Evolutionary conservation across 768 basidiomycete species (phyloP), one percentile per base, ranked within the genome.

Genomic region (Podaxis mareebaensis): DNA sequence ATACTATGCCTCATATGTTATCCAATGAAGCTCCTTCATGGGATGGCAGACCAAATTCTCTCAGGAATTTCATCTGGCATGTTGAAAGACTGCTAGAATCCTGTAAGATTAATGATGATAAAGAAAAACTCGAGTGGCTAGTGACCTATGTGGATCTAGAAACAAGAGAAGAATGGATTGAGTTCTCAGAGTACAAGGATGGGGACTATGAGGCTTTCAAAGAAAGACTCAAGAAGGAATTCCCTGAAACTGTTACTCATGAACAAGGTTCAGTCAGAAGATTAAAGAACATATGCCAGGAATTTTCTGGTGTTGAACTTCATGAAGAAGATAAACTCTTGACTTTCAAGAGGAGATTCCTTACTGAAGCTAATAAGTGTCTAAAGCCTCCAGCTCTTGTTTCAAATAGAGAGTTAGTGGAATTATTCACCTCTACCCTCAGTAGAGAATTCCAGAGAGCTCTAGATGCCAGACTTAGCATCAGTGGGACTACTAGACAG

Each of bases 371-470:
- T 26, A 10, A 59, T 2, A 59, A 59, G 30, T 59, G 58, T 20
- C 24, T 49, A 12, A 33, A 48, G 15, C 4, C 44, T 2, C 58
- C 48, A 51, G 58, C 24, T 6, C 3, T 59, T 8, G 33, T 42
- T 2, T 33, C 28, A 0, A 63, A 57, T 24, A 22, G 44, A 1
- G 61, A 63, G 24, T 26, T 63, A n/a, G 53, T 56, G 3, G 61
- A 63, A 13, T 24, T 38, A 15, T 63, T 55, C 22, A 12, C 39
- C 1, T 38, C 3, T 28, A 36, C 42, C 0, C 54, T 63, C 4
- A 20, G 28, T 33, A 22, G 13, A 3, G 22, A 3, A 0, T 63
- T 63, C 36, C 20, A 33, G 30, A 7, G 22, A 6, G 15, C 48
- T 17, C 15, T 49, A 13, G 17, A 33, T 20, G 4, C 44, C 11